These are phyloP conservation scores for Furcasterigmium furcatum DNA, from an alignment of 2,329 filamentous ascomycete genomes.

Conservation along the genomic window DNA sequence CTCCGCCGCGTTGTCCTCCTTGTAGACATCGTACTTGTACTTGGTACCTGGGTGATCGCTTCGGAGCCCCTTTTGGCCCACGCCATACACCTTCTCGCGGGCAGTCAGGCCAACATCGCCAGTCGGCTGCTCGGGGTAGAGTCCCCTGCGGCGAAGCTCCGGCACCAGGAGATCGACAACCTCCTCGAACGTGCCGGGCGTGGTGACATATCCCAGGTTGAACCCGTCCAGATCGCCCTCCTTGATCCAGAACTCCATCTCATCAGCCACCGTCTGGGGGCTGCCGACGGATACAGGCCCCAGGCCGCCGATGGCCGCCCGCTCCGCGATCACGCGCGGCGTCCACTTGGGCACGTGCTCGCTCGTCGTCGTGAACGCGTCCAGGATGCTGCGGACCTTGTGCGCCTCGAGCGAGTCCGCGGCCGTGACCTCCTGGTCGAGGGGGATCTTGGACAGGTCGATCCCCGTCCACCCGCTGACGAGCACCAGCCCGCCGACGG, in stretches of 20 bases:
- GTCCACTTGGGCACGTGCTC: conserved; percentile 40
- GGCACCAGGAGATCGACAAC: conserved; percentile 25
- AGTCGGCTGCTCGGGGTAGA: conserved; percentile 23
- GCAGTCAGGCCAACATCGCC: conserved; percentile 40
- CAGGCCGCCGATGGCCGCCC: conserved; percentile 36
- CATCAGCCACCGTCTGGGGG: conserved; percentile 38
- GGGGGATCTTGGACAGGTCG: conserved; percentile 52
- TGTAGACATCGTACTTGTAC: conserved; percentile 62
- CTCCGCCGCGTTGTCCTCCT: conserved; percentile 40
- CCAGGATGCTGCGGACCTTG: conserved; percentile 45
- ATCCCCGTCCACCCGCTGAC: conserved; percentile 59
- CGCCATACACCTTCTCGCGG: conserved; percentile 60
- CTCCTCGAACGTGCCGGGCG: conserved; percentile 31
- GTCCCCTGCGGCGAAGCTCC: conserved; percentile 20
- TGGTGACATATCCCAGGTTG: conserved; percentile 38
- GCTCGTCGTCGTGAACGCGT: conserved; percentile 44
- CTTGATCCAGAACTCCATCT: conserved; percentile 38
- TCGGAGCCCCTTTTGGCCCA: conserved; percentile 52
- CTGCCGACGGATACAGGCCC: conserved; percentile 31
- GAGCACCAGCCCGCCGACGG: conserved; percentile 50
- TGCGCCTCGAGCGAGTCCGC: conserved; percentile 51
- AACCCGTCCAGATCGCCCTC: conserved; percentile 39
- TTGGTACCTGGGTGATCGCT: conserved; percentile 55
- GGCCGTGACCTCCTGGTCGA: conserved; percentile 54
- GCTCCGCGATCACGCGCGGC: conserved; percentile 36